Conservation (phyloP, 179 eudicot species). For the Actinidia arguta region DNA sequence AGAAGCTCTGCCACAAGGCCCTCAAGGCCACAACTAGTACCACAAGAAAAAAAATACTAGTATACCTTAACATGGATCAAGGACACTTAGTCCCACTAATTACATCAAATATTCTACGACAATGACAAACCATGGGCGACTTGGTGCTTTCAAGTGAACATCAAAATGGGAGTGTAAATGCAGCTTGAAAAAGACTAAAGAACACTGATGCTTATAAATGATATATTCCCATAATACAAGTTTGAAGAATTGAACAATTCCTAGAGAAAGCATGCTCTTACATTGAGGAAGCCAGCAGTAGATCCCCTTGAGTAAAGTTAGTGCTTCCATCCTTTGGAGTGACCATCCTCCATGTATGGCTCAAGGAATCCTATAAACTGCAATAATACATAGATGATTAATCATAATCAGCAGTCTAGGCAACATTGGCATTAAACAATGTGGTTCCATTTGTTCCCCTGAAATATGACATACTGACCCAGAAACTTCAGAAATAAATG, state of each 20-base stretch:
- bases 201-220: background rate
- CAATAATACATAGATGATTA: conserved; percentile 1
- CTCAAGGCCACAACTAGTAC: background rate
- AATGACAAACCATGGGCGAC: background rate
- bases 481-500: background rate
- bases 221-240: too few species aligned
- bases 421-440: background rate
- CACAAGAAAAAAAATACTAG: background rate
- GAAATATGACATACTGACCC: background rate
- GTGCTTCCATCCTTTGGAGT: conserved; percentile 74
- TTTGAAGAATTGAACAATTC: background rate
- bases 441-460: background rate
- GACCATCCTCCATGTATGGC: conserved; percentile 82
- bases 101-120: background rate
- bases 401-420: background rate
- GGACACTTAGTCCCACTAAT: too few species aligned
- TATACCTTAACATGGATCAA: background rate
- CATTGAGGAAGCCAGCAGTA: background rate
- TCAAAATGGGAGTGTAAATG: background rate
- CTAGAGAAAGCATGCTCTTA: background rate
- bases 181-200: background rate
- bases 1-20: background rate
- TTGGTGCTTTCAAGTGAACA: background rate
- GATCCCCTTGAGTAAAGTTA: conserved; percentile 16
- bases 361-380: conserved; percentile 95